These are phyloP conservation scores for Begonia masoniana DNA, from an alignment of 306 rosid genomes.

Conservation along the genomic window DNA sequence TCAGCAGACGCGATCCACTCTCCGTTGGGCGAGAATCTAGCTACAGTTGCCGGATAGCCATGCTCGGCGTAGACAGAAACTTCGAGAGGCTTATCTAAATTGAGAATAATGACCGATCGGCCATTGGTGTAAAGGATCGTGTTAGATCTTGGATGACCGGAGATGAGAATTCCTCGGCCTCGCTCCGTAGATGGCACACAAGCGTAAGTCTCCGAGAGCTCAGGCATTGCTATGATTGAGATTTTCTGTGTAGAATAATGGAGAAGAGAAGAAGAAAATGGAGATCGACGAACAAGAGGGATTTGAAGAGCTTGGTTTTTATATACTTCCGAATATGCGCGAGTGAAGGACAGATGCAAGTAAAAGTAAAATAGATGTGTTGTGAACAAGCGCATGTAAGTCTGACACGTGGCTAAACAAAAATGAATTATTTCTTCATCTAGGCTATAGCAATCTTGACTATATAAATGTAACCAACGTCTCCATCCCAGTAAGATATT, in stretches of 20 bases:
- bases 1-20: constrained; percentile 97
- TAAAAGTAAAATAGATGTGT: too few species aligned
- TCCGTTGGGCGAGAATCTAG: constrained; percentile 79
- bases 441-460: too few species aligned
- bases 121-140: constrained; percentile 58
- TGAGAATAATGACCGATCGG: constrained; percentile 71
- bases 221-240: constrained; percentile 22
- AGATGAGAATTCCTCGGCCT: constrained; percentile 85
- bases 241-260: constrained; percentile 1
- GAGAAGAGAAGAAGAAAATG: background rate
- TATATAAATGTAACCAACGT: too few species aligned
- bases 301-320: constrained; percentile 16
- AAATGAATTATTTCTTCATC: too few species aligned
- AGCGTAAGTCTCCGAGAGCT: constrained; percentile 65
- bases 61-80: constrained; percentile 82
- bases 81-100: constrained; percentile 64
- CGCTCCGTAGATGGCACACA: constrained; percentile 78
- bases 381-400: too few species aligned
- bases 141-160: constrained; percentile 72
- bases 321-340: constrained; percentile 1
- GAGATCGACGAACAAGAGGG: background rate
- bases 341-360: background rate
- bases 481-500: too few species aligned
- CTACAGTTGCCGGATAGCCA: constrained; percentile 76
- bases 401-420: too few species aligned